phyloP scores from a whole-genome alignment of 2,329 filamentous ascomycete species.

The Gremmenia infestans region DNA sequence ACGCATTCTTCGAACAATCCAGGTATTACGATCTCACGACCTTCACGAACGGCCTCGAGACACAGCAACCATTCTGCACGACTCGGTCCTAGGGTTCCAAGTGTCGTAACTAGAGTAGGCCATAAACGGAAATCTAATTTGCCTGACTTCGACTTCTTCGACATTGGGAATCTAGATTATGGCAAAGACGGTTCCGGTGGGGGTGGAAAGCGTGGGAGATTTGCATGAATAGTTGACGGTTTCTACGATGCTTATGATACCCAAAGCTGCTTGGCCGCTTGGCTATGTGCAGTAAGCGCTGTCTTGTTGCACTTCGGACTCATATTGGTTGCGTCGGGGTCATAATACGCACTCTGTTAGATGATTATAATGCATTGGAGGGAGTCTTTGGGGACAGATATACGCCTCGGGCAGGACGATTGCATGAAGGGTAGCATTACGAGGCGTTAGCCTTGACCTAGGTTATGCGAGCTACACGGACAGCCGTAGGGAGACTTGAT shows the following conservation, averaged over 20 bases:
- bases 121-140: slow-evolving; percentile 70
- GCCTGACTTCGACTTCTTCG: slow-evolving; percentile 72
- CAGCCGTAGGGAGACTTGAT: too few species aligned
- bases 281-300: not conserved
- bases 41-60: slow-evolving; percentile 23
- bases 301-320: not conserved
- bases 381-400: slow-evolving; percentile 5
- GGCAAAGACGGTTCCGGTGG: slow-evolving; percentile 50
- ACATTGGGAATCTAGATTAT: slow-evolving; percentile 57
- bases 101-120: slow-evolving; percentile 54
- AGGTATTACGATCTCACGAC: slow-evolving; percentile 26
- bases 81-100: slow-evolving; percentile 17
- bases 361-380: slow-evolving; percentile 15
- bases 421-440: slow-evolving; percentile 8
- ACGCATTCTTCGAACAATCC: slow-evolving; percentile 19
- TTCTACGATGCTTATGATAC: slow-evolving; percentile 10
- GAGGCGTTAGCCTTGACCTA: slow-evolving; percentile 2
- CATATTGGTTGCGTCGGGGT: slow-evolving; percentile 9
- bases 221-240: slow-evolving; percentile 20
- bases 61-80: slow-evolving; percentile 27
- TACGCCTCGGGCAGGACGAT: not conserved
- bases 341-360: slow-evolving; percentile 5
- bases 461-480: not conserved
- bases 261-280: not conserved
- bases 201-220: slow-evolving; percentile 32